Conservation (phyloP, 148 eudicot species). For the Fagopyrum tataricum region DNA sequence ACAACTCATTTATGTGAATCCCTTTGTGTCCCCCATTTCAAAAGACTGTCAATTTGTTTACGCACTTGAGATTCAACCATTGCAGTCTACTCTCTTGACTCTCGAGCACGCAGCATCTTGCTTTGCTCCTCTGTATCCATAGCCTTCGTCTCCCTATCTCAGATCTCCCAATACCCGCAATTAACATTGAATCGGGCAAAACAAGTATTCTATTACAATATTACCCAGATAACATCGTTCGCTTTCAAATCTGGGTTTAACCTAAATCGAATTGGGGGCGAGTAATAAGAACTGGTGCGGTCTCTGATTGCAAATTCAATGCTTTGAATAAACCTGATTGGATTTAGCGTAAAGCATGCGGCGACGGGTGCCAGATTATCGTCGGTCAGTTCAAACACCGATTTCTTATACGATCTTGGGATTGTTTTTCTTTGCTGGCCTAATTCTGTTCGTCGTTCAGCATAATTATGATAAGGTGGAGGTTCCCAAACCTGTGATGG, state of each 20-base stretch:
- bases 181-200: not conserved
- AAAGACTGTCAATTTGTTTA: not conserved
- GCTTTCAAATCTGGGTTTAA: not conserved
- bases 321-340: constrained; percentile 18
- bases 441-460: constrained; percentile 55
- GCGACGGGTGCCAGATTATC: constrained; percentile 75
- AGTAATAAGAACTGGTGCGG: not conserved
- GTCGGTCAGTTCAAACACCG: constrained; percentile 78
- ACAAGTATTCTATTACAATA: not conserved
- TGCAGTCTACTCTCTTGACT: not conserved
- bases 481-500: constrained; percentile 39
- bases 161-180: not conserved
- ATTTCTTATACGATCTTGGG: constrained; percentile 44
- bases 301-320: not conserved
- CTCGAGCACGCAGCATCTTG: not conserved
- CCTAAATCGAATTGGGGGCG: not conserved
- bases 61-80: not conserved
- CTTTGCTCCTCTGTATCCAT: not conserved
- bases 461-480: constrained; percentile 52
- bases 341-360: constrained; percentile 43
- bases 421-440: constrained; percentile 46
- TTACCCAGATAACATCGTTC: not conserved
- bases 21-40: constrained; percentile 5
- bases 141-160: not conserved
- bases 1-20: not conserved